Conservation (phyloP, 1,284 basidiomycete species). For the Papiliotrema terrestris region DNA sequence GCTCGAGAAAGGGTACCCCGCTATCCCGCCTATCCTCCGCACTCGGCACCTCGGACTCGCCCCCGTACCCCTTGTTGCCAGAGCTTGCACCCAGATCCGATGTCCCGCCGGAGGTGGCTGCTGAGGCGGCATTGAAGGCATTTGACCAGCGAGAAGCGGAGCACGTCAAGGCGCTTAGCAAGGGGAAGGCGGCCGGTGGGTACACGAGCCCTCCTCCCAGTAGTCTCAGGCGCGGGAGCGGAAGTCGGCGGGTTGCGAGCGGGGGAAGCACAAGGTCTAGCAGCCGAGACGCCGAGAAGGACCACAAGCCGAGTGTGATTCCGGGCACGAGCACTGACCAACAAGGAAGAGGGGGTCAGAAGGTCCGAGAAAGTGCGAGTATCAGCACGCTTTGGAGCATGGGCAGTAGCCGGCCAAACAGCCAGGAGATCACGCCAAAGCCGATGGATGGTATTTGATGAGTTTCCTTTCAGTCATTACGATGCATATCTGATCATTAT, state of each 20-base stretch:
- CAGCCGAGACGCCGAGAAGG: background rate
- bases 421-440: slow-evolving; percentile 13
- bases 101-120: slow-evolving; percentile 7
- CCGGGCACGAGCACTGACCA: background rate
- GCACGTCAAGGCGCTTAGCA: slow-evolving; percentile 22
- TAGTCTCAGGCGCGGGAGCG: background rate
- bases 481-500: background rate
- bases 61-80: slow-evolving; percentile 5
- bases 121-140: slow-evolving; percentile 23
- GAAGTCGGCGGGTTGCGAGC: background rate
- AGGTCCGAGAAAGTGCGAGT: slow-evolving; percentile 22
- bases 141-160: slow-evolving; percentile 35
- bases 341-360: background rate
- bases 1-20: slow-evolving; percentile 5
- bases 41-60: slow-evolving; percentile 9
- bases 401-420: slow-evolving; percentile 18
- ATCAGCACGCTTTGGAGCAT: slow-evolving; percentile 27
- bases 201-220: slow-evolving; percentile 22
- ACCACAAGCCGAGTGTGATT: background rate
- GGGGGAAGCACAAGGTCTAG: background rate
- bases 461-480: background rate
- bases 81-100: background rate
- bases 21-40: slow-evolving; percentile 23
- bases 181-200: slow-evolving; percentile 20
- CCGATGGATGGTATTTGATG: background rate